These are phyloP conservation scores for Trichomonas gallinae DNA, from an alignment of 208 protist genomes.

Conservation along the genomic window DNA sequence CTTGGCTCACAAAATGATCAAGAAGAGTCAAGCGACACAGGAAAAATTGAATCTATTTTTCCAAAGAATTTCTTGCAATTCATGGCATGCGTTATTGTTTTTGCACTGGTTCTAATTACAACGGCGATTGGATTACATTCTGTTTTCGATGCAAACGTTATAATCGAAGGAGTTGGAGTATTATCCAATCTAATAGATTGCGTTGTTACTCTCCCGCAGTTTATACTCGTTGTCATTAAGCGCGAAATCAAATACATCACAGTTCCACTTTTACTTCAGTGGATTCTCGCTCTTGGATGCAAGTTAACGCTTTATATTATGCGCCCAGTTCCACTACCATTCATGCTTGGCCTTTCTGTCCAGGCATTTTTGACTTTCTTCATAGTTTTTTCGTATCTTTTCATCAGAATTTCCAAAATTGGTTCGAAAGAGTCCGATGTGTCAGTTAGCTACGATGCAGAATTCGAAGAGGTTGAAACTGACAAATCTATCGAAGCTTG, in stretches of 20 bases:
- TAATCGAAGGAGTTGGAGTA: neutral
- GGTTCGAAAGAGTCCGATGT: too few species aligned
- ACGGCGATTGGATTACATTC: neutral
- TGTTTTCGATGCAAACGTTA: neutral
- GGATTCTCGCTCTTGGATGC: neutral
- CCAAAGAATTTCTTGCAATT: neutral
- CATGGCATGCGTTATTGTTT: neutral
- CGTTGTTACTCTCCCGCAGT: neutral
- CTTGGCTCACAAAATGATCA: neutral
- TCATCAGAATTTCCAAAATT: neutral
- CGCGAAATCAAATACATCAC: neutral
- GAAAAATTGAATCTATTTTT: neutral
- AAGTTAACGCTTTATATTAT: neutral
- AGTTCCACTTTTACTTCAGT: neutral
- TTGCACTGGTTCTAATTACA: neutral
- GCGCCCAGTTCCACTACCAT: neutral
- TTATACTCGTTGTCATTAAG: neutral
- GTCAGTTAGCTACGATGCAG: too few species aligned
- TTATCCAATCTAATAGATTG: neutral
- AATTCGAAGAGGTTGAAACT: too few species aligned
- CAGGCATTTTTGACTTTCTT: neutral
- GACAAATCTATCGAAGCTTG: too few species aligned
- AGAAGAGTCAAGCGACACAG: neutral
- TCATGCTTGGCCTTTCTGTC: neutral
- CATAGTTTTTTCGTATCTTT: neutral